phyloP scores from a whole-genome alignment of 805 yeast genomes.

The Cyberlindnera xishuangbannaensis region DNA sequence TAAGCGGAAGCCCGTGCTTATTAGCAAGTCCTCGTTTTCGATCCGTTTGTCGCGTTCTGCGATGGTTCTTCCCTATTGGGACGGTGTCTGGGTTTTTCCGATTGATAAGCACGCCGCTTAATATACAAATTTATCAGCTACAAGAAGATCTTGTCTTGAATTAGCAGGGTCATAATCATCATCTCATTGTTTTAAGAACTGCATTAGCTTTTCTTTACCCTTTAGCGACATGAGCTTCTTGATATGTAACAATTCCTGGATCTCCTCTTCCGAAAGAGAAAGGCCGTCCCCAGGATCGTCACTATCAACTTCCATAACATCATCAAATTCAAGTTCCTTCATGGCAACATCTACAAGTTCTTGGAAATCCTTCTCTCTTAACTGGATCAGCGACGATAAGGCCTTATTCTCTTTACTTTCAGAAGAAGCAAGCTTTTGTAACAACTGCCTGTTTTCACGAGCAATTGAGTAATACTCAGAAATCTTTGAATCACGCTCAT shows the following conservation, averaged over 20 bases:
- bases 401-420: slow-evolving; percentile 30
- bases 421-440: slow-evolving; percentile 28
- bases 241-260: slow-evolving; percentile 46
- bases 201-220: slow-evolving; percentile 60
- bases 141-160: no score
- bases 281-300: slow-evolving; percentile 3
- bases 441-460: slow-evolving; percentile 31
- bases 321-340: slow-evolving; percentile 19
- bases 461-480: slow-evolving; percentile 30
- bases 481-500: slow-evolving; percentile 27
- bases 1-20: no score
- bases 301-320: slow-evolving; percentile 16
- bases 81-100: no score
- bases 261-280: slow-evolving; percentile 35
- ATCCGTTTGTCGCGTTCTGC: no score
- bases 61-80: no score
- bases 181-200: slow-evolving; percentile 43
- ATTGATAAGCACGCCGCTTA: no score
- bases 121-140: no score
- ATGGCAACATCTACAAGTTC: slow-evolving; percentile 41
- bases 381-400: slow-evolving; percentile 26
- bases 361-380: slow-evolving; percentile 38
- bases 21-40: no score
- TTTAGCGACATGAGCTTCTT: slow-evolving; percentile 58
- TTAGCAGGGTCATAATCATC: no score